phyloP scores from a whole-genome alignment of 257 asterid species.

The Solanum ossicruentum region DNA sequence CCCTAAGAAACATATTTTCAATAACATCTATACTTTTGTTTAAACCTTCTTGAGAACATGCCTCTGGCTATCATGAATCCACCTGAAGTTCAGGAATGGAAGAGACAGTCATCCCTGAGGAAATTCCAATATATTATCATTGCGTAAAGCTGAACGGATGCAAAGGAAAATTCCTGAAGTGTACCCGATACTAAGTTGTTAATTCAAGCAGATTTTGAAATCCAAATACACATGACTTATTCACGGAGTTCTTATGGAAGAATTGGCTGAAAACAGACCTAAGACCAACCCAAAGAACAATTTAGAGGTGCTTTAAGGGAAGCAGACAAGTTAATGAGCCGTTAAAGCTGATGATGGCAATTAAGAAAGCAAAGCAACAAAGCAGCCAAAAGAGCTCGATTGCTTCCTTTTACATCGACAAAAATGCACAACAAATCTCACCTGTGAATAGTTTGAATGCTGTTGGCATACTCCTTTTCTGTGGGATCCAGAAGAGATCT shows the following conservation, averaged over 20 bases:
- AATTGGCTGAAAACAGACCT: not conserved
- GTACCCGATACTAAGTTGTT: not conserved
- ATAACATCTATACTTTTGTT: not conserved
- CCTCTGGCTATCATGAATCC: not conserved
- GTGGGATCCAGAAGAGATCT: slow-evolving; percentile 47
- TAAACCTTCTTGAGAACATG: not conserved
- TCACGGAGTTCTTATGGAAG: not conserved
- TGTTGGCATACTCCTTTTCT: slow-evolving; percentile 53
- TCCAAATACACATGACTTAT: not conserved
- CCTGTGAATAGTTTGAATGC: slow-evolving; percentile 66
- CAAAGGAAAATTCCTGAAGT: not conserved
- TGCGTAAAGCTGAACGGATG: not conserved
- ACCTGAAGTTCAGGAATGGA: not conserved
- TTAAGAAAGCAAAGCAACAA: not conserved
- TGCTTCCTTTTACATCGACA: not conserved
- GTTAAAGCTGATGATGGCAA: not conserved
- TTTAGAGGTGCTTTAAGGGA: not conserved
- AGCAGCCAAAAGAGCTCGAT: not conserved
- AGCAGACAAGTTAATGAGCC: not conserved
- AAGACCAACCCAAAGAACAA: not conserved
- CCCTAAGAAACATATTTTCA: not conserved
- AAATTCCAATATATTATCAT: not conserved
- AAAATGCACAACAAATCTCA: not conserved
- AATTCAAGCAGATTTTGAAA: not conserved
- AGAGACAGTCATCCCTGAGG: not conserved